Base-by-base conservation (phyloP, 345 rosid genomes). In the Camelina laxa region DNA sequence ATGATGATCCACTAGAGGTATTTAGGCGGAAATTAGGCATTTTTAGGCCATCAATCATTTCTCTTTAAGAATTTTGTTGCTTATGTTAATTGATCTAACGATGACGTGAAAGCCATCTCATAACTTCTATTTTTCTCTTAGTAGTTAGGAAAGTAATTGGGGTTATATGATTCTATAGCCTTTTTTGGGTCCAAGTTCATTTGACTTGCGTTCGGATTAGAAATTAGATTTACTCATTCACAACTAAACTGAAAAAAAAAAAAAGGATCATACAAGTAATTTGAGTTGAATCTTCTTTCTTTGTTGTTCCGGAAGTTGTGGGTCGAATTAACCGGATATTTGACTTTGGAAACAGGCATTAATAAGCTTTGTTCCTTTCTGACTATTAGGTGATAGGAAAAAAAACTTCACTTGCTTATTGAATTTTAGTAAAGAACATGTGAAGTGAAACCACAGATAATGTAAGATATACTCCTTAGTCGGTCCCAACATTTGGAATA, bases 1-100 rank as follows among this genome's bases (percentile, higher is more conserved):
- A 27, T 27, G 24, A 22, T 22, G 30, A 27, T 27, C 4, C 30
- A 27, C 30, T 27, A 27, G 30, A 27, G 30, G 30, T n/a, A 27
- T 35, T 65, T 74, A 47, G 59, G 77, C 41, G 7, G 20, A 44
- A 65, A 65, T 55, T 69, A 69, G 63, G 63, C 51, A 22, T 54
- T 39, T 39, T 68, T 48, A 22, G 55, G 65, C 44, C 44, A 27
- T 2, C 64, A 16, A 42, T 11, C 31, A 55, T 11, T 27, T 27
- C 27, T 27, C 17, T 3, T n/a, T n/a, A 15, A 35, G 2, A 14
- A 35, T 10, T 60, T 27, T 31, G 39, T 38, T 1, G 16, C 17
- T 12, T 38, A 12, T 21, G 15, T 4, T 51, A 6, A 12, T 60
- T 27, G 27, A 21, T 4, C 16, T 38, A 19, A 20, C 47, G 20